Evolutionary conservation across 2,329 filamentous ascomycete species (phyloP).

Genomic region (Verticillium albo-atrum): DNA sequence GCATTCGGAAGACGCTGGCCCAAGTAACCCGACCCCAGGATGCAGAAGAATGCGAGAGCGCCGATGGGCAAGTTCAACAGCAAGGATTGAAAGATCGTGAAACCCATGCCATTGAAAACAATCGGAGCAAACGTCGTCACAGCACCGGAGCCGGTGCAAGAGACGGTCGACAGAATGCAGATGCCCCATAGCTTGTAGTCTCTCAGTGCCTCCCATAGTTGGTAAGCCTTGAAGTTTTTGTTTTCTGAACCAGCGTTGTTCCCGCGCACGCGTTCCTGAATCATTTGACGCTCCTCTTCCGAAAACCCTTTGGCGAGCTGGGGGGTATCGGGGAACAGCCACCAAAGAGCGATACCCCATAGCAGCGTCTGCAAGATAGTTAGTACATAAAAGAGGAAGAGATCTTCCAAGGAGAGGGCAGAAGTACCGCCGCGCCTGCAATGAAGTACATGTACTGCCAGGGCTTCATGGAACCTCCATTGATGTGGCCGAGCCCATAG

Average conservation of each 20-base stretch:
- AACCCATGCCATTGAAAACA: slow-evolving; percentile 28
- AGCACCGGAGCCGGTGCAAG: slow-evolving; percentile 22
- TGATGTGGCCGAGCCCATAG: slow-evolving; percentile 27
- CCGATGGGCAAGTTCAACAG: slow-evolving; percentile 26
- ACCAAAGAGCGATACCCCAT: slow-evolving; percentile 17
- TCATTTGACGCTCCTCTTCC: slow-evolving; percentile 18
- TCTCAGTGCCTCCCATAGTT: slow-evolving; percentile 19
- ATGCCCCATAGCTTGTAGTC: slow-evolving; percentile 25
- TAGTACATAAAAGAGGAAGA: background rate
- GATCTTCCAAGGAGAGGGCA: background rate
- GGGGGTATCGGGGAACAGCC: slow-evolving; percentile 22
- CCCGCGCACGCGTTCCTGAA: slow-evolving; percentile 19
- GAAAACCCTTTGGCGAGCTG: slow-evolving; percentile 22
- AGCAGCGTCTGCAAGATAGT: slow-evolving; percentile 1
- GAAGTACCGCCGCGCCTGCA: slow-evolving; percentile 18
- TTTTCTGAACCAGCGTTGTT: slow-evolving; percentile 23
- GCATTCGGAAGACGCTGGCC: slow-evolving; percentile 13
- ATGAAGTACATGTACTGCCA: slow-evolving; percentile 32
- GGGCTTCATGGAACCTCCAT: slow-evolving; percentile 16
- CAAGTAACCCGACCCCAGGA: slow-evolving; percentile 24
- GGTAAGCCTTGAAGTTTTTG: slow-evolving; percentile 19
- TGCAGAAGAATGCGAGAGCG: slow-evolving; percentile 22
- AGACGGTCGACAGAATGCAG: slow-evolving; percentile 21
- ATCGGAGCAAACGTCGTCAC: slow-evolving; percentile 25
- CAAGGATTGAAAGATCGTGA: slow-evolving; percentile 24